phyloP scores from a whole-genome alignment of 495 filamentous ascomycete genomes.

The Hyphodiscus hymeniophilus region DNA sequence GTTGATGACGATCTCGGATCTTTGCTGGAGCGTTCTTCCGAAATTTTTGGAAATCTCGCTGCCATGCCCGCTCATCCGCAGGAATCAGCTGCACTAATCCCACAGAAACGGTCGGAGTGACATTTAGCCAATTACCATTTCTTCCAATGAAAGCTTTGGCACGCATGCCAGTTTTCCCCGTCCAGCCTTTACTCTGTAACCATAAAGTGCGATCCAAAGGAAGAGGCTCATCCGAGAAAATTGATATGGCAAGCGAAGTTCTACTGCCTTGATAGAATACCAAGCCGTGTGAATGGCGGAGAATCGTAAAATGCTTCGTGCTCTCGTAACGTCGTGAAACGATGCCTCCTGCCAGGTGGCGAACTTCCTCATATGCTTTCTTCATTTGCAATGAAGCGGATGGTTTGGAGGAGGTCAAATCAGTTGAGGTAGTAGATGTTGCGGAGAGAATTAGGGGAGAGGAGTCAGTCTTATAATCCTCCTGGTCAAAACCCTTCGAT shows the following conservation, averaged over 20 bases:
- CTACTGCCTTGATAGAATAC: constrained; percentile 55
- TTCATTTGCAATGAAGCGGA: constrained; percentile 3
- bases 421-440: neutral
- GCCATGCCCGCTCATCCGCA: constrained; percentile 53
- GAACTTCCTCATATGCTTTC: constrained; percentile 23
- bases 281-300: constrained; percentile 55
- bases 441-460: neutral
- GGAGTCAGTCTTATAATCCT: neutral
- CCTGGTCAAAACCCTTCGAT: neutral
- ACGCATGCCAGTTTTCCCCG: constrained; percentile 60
- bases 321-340: constrained; percentile 54
- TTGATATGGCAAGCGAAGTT: constrained; percentile 52
- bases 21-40: constrained; percentile 38
- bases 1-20: constrained; percentile 35
- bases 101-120: constrained; percentile 47
- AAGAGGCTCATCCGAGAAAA: constrained; percentile 50
- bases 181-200: constrained; percentile 59
- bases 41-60: constrained; percentile 55
- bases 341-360: constrained; percentile 55
- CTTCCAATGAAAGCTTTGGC: constrained; percentile 49
- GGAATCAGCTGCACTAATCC: constrained; percentile 35
- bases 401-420: constrained; percentile 2
- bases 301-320: constrained; percentile 57
- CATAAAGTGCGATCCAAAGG: constrained; percentile 52
- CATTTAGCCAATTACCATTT: constrained; percentile 52